Conservation (phyloP, 495 filamentous ascomycete species). For the Cercophora samala region DNA sequence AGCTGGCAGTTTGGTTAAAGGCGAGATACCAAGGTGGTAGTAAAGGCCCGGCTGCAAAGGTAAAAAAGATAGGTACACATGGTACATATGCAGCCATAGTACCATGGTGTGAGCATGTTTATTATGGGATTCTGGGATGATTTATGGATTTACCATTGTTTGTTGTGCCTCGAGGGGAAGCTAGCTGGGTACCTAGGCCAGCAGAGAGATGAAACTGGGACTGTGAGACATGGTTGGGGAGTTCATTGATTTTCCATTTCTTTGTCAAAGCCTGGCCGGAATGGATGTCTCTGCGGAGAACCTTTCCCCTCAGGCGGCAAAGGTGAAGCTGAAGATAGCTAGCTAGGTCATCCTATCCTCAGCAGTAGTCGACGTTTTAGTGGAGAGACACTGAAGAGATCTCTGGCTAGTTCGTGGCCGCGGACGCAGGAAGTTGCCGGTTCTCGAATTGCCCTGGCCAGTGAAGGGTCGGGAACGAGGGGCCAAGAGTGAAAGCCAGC, state of each 20-base stretch:
- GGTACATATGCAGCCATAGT: neutral
- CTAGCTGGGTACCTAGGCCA: neutral
- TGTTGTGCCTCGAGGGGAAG: neutral
- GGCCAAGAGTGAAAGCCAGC: conserved; percentile 6
- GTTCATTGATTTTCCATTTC: neutral
- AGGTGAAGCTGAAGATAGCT: neutral
- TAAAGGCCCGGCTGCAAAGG: neutral
- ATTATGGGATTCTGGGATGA: neutral
- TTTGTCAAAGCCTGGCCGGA: neutral
- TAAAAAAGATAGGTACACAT: too few relatives aligned
- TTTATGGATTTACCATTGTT: neutral
- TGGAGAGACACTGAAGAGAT: neutral
- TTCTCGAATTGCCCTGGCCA: neutral
- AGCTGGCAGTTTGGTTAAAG: neutral
- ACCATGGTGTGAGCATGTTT: neutral
- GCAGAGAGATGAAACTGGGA: neutral
- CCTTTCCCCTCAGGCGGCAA: neutral
- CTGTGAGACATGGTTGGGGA: neutral
- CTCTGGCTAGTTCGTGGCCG: too few relatives aligned
- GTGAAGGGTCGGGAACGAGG: neutral
- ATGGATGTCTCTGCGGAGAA: neutral
- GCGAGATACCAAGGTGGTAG: neutral
- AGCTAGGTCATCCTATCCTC: too few relatives aligned
- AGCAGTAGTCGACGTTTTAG: neutral
- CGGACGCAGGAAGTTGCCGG: neutral